These are phyloP conservation scores for Agrocybe pediades DNA, from an alignment of 768 basidiomycete species.

Conservation along the genomic window DNA sequence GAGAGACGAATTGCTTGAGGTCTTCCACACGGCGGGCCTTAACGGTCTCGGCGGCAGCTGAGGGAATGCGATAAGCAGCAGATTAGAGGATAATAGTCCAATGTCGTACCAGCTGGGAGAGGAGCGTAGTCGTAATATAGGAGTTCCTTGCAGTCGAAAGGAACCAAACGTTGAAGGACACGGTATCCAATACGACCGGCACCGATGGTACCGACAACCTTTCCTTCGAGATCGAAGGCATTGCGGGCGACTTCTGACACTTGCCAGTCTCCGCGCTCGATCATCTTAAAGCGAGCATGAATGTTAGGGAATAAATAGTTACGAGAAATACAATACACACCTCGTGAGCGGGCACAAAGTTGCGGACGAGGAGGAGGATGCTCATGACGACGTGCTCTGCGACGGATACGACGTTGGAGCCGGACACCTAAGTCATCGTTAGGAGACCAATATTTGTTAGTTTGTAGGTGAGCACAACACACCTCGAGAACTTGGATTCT, in stretches of 20 bases:
- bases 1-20: conserved; percentile 61
- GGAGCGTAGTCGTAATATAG: conserved; percentile 87
- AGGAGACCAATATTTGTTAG: conserved; percentile 2
- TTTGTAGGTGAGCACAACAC: background rate
- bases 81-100: background rate
- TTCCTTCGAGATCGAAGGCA: conserved; percentile 87
- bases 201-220: conserved; percentile 91
- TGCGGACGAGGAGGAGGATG: conserved; percentile 88
- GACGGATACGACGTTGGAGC: conserved; percentile 89
- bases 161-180: conserved; percentile 75
- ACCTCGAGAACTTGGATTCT: conserved; percentile 80
- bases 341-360: conserved; percentile 88
- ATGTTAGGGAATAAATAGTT: background rate
- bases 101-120: conserved; percentile 55
- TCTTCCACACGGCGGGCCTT: conserved; percentile 76
- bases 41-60: conserved; percentile 67
- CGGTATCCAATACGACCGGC: conserved; percentile 83
- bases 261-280: conserved; percentile 84
- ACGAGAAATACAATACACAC: conserved; percentile 27
- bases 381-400: conserved; percentile 92
- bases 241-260: conserved; percentile 82
- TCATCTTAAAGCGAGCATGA: conserved; percentile 52
- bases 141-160: conserved; percentile 89
- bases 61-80: background rate
- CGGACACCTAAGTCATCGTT: conserved; percentile 58